Evolutionary conservation across 225 moss, liverwort and hornwort genomes (phyloP).

Genomic region (Marchantia polymorpha): DNA sequence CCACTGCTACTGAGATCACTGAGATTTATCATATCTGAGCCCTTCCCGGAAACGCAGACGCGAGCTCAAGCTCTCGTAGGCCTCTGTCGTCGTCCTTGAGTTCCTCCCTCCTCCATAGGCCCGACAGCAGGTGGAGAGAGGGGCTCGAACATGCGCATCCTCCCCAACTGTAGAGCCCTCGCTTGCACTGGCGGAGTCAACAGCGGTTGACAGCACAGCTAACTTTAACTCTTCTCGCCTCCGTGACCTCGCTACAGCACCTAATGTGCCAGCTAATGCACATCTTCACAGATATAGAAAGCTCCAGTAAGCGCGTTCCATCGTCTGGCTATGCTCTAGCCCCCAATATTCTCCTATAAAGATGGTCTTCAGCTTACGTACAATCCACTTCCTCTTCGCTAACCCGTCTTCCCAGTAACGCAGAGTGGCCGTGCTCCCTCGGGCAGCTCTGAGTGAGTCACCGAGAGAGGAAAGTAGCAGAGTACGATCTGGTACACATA

Average conservation of each 20-base stretch:
- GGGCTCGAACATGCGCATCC: not conserved
- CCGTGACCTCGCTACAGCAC: constrained; percentile 5
- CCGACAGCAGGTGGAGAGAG: not conserved
- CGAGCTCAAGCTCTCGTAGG: not conserved
- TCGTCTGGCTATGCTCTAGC: not conserved
- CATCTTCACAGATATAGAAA: not conserved
- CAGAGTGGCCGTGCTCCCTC: not conserved
- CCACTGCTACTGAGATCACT: no score
- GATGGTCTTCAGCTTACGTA: not conserved
- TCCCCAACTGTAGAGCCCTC: not conserved
- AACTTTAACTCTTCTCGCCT: not conserved
- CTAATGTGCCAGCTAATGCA: not conserved
- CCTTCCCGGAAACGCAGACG: not conserved
- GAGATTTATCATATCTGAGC: no score
- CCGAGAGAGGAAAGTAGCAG: not conserved
- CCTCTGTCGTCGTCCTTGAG: not conserved
- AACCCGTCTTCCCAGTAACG: not conserved
- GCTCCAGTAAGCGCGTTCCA: not conserved
- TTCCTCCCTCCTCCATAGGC: not conserved
- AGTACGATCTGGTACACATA: not conserved
- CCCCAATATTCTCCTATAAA: constrained; percentile 6
- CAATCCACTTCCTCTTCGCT: not conserved
- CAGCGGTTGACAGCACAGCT: constrained; percentile 12
- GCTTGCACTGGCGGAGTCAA: not conserved
- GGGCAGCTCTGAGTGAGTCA: not conserved